Base-by-base conservation (phyloP, 2,329 filamentous ascomycete species). In the Thielaviopsis populi region DNA sequence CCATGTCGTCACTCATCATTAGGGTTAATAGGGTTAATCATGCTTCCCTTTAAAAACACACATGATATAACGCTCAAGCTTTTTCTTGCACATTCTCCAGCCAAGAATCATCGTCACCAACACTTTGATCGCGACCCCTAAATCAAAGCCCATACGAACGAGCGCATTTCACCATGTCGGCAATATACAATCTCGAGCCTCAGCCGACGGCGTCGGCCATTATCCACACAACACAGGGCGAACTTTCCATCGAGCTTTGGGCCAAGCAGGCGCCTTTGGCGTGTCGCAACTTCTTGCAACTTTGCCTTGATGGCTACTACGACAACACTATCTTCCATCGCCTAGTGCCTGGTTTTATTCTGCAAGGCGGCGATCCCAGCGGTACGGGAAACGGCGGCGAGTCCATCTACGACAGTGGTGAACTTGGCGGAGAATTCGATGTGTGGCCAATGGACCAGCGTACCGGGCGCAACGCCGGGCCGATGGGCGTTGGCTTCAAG, bases 271-370 rank as follows among this genome's bases (percentile, higher is more conserved):
- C 89, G 0, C 94, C 94, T 8, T 80, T 96, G 67, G 88, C 94
- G 30, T 91, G 87, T 72, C 90, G 92, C 69, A 97, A 96, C 77
- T 99, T 99, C 75, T 81, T 99, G 43, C 94, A 99, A 74, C 87
- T 91, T 71, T 94, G 89, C 72, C 82, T 96, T 69, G 91, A 99
- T 72, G 91, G 91, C 69, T 97, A 97, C 78, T 99, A 97, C 77
- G 86, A 90, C 70, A 85, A 87, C 71, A 96, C 91, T 0, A 86
- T 94, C 67, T 99, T 99, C 76, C 94, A 99, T 76, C 89, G 94
- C 27, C 80, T 97, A 5, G 86, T 96, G 0, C 89, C 91, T 0
- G 88, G 88, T 61, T 99, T 99, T 74, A 89, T 99, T 67, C 77
- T 97, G 11, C 94, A 99, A 72, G 94, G 92, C 37, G 94, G 94